Evolutionary conservation across 2,329 filamentous ascomycete species (phyloP), one percentile per base, ranked within the genome.

Genomic region (Alternaria sp.): DNA sequence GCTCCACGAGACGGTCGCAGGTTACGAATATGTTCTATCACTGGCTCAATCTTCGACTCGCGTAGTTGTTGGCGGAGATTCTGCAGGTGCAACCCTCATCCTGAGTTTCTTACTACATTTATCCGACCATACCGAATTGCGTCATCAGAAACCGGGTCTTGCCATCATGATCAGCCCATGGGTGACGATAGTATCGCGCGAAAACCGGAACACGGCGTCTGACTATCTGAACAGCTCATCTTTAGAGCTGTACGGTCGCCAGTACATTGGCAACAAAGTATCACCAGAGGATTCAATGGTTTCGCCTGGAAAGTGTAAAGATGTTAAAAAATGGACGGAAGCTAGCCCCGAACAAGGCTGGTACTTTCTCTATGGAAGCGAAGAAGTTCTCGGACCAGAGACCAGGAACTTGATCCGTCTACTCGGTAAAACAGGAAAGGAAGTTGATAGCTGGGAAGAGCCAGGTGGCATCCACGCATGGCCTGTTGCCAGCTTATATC

Each of bases 141-240:
- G 78, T 71, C 72, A 80, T 71, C 78, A 81, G 68, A 72, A 81
- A 32, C 88, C 88, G 0, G 86, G 82, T 2, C 80, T 93, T 71
- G 91, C 89, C 2, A 83, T 89, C 22, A 82, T 95, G 61, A 91
- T 96, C 61, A 94, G 91, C 9, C 92, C 92, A 0, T 96, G 93
- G 93, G 84, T 89, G 12, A 90, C 89, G 1, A 85, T 96, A 41
- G 82, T 92, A 39, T 92, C 90, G 0, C 79, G 82, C 7, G 84
- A 86, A 53, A 89, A 94, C 69, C 83, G 82, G 54, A 88, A 91
- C 66, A 94, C 91, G 0, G 75, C 81, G 4, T 91, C 89, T 66
- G 93, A 96, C 76, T 96, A 91, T 72, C 84, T 96, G 36, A 87
- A 93, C 69, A 83, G 84, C 18, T 78, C 84, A 16, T 88, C 84